These are phyloP conservation scores for Naematelia encephala DNA, from an alignment of 768 basidiomycete genomes.

Conservation along the genomic window DNA sequence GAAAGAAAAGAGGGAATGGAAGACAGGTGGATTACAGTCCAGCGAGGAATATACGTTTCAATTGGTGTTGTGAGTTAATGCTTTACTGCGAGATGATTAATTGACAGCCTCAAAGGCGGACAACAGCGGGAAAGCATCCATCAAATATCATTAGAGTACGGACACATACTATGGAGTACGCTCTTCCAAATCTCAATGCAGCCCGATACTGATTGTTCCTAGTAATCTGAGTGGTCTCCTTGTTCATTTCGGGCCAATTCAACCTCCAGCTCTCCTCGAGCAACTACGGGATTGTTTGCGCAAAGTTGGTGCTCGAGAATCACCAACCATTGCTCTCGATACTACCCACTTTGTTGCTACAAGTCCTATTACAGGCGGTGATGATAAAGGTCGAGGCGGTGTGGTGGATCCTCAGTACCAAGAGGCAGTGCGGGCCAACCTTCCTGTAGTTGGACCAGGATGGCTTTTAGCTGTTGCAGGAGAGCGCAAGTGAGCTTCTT, in stretches of 20 bases:
- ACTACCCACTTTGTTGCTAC: constrained; percentile 98
- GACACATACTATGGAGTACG: constrained; percentile 77
- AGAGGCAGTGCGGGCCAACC: constrained; percentile 86
- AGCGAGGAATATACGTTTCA: constrained; percentile 86
- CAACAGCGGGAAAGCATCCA: constrained; percentile 83
- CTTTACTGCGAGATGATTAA: background rate
- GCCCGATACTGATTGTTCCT: constrained; percentile 17
- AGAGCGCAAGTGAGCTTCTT: constrained; percentile 68
- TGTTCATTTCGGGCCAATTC: constrained; percentile 89
- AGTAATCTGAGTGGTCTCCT: constrained; percentile 89
- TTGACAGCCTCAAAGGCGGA: constrained; percentile 52
- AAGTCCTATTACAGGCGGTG: constrained; percentile 64
- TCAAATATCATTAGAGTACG: constrained; percentile 77
- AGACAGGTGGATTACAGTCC: constrained; percentile 44
- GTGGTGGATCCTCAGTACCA: constrained; percentile 75
- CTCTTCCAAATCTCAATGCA: background rate
- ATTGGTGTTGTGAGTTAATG: constrained; percentile 65
- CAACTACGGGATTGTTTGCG: constrained; percentile 74
- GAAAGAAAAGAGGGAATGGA: constrained; percentile 42
- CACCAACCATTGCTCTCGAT: constrained; percentile 91
- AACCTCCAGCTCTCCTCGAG: constrained; percentile 70
- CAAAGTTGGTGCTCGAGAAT: constrained; percentile 87
- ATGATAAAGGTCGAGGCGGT: constrained; percentile 56
- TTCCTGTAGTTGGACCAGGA: constrained; percentile 89
- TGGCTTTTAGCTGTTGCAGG: constrained; percentile 88